phyloP scores from a whole-genome alignment of 2,329 filamentous ascomycete genomes.

The Aspergillus chevalieri region DNA sequence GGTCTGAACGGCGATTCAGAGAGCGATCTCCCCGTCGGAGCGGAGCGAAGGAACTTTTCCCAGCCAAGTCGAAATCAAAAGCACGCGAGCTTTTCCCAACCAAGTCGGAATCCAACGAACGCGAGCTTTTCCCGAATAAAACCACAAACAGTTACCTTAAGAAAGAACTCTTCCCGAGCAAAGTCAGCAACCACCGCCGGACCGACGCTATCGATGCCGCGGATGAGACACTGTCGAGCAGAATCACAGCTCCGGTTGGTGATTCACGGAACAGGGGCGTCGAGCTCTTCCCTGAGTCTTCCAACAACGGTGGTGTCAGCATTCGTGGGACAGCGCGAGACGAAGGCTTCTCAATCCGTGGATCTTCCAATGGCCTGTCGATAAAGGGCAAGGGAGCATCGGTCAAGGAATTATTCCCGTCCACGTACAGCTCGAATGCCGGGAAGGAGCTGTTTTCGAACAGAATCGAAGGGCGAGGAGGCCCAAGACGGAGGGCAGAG shows the following conservation, averaged over 20 bases:
- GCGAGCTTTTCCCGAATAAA: slow-evolving; percentile 44
- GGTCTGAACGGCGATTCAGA: slow-evolving; percentile 35
- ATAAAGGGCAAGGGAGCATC: slow-evolving; percentile 67
- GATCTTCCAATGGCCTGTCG: slow-evolving; percentile 48
- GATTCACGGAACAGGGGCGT: slow-evolving; percentile 27
- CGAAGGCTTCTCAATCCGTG: slow-evolving; percentile 33
- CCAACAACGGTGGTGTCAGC: slow-evolving; percentile 41
- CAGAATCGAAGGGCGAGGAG: slow-evolving; percentile 52
- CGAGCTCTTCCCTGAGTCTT: slow-evolving; percentile 35
- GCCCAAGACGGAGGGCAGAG: slow-evolving; percentile 61
- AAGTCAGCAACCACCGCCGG: slow-evolving; percentile 41
- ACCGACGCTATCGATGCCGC: slow-evolving; percentile 50
- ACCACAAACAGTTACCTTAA: slow-evolving; percentile 37
- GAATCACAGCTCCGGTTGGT: slow-evolving; percentile 43
- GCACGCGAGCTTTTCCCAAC: slow-evolving; percentile 10
- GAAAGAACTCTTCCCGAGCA: slow-evolving; percentile 56
- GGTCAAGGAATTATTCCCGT: slow-evolving; percentile 64
- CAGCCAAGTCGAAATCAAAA: slow-evolving; percentile 18
- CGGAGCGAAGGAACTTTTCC: slow-evolving; percentile 56
- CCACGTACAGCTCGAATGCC: slow-evolving; percentile 51
- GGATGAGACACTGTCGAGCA: slow-evolving; percentile 48
- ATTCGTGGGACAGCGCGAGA: slow-evolving; percentile 56
- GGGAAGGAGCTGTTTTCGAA: slow-evolving; percentile 66
- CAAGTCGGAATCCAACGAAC: slow-evolving; percentile 31
- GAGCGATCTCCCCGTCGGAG: slow-evolving; percentile 40